Conservation (phyloP, 139 green algal species). For the Nannochloris sp. region DNA sequence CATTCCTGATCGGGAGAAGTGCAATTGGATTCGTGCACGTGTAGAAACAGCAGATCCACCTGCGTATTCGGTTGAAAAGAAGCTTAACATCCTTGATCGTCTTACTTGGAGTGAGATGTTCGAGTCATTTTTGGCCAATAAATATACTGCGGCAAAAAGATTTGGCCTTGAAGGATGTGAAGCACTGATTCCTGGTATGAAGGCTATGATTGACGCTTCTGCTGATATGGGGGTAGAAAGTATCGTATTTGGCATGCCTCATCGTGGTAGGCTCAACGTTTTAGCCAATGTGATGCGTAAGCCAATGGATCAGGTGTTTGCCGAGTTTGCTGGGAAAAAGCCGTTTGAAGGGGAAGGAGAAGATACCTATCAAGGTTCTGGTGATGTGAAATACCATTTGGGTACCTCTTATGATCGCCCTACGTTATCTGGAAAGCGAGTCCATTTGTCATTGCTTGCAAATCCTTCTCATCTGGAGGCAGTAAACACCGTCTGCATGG, state of each 20-base stretch:
- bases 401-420: constrained; percentile 91
- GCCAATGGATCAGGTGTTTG: constrained; percentile 93
- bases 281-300: constrained; percentile 98
- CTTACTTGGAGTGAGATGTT: constrained; percentile 93
- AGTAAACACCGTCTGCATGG: constrained; percentile 86
- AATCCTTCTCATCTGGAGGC: constrained; percentile 97
- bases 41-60: constrained; percentile 59
- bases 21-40: constrained; percentile 92
- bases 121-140: constrained; percentile 94
- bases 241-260: constrained; percentile 89
- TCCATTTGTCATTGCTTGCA: constrained; percentile 91
- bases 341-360: constrained; percentile 16
- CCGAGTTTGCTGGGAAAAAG: constrained; percentile 83
- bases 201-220: constrained; percentile 83
- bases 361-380: constrained; percentile 39
- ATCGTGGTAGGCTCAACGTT: constrained; percentile 90
- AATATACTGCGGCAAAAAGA: constrained; percentile 83
- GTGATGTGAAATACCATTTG: constrained; percentile 99
- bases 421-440: constrained; percentile 74
- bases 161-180: constrained; percentile 91
- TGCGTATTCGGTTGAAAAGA: constrained; percentile 45
- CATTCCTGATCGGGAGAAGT: constrained; percentile 86
- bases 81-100: constrained; percentile 82
- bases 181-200: constrained; percentile 93
- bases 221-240: constrained; percentile 81